phyloP scores from a whole-genome alignment of 2,329 filamentous ascomycete species.

The Colletotrichum falcatum region DNA sequence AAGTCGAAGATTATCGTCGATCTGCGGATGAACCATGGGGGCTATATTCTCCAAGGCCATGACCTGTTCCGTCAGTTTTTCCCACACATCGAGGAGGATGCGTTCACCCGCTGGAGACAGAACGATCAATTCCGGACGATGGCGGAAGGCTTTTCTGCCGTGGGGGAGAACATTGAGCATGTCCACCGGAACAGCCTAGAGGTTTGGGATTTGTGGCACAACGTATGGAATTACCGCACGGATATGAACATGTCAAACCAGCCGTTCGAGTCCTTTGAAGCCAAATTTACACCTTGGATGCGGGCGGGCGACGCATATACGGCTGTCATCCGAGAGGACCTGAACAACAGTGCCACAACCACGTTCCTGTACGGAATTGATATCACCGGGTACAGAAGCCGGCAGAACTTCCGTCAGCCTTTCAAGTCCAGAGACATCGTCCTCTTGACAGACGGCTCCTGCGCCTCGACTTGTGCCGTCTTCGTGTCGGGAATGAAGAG shows the following conservation, averaged over 20 bases:
- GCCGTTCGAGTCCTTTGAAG: slow-evolving; percentile 52
- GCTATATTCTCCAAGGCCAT: slow-evolving; percentile 66
- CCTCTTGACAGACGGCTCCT: slow-evolving; percentile 68
- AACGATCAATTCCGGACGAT: slow-evolving; percentile 58
- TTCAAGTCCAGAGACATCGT: slow-evolving; percentile 69
- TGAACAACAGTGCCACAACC: slow-evolving; percentile 56
- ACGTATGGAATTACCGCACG: slow-evolving; percentile 54
- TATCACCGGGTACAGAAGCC: slow-evolving; percentile 62
- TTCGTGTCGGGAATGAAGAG: slow-evolving; percentile 66
- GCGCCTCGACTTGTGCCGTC: slow-evolving; percentile 68
- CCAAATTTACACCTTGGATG: slow-evolving; percentile 55
- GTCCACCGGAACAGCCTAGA: slow-evolving; percentile 50
- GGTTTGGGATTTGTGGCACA: slow-evolving; percentile 55
- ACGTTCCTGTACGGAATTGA: slow-evolving; percentile 57
- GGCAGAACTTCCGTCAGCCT: slow-evolving; percentile 60
- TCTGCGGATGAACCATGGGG: slow-evolving; percentile 67
- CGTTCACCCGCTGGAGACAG: slow-evolving; percentile 52
- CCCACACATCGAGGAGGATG: slow-evolving; percentile 54
- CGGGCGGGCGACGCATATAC: slow-evolving; percentile 67
- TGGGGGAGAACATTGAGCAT: slow-evolving; percentile 59
- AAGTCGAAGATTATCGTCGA: slow-evolving; percentile 71
- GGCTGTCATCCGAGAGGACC: slow-evolving; percentile 62
- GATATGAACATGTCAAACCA: slow-evolving; percentile 61
- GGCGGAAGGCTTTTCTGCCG: slow-evolving; percentile 57
- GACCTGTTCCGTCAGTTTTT: slow-evolving; percentile 69